A percentile compares a stretch with the other conserved stretches of the same genome.
Conservation (phyloP, 73 alveolate genomes). For the Durusdinium trenchii region DNA sequence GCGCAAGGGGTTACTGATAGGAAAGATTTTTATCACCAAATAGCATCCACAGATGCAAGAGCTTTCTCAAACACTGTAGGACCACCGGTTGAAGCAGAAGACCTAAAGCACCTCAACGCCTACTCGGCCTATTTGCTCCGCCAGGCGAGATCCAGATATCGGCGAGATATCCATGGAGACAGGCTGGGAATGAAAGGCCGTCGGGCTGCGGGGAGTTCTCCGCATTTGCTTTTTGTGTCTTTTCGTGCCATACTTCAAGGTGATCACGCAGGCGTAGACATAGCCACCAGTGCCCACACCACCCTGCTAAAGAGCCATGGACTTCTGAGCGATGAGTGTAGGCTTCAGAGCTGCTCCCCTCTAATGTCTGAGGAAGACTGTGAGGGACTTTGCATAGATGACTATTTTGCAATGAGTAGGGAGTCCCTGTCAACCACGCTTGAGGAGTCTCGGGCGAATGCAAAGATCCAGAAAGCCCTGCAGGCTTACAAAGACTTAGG, state of each 20-base stretch:
- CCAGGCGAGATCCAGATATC: neutral
- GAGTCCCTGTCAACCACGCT: neutral
- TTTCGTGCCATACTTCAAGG: neutral
- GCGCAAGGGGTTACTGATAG: slow-evolving; percentile 1
- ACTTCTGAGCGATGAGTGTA: neutral
- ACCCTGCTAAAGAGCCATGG: neutral
- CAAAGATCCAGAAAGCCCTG: neutral
- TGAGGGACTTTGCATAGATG: neutral
- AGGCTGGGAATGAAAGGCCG: neutral
- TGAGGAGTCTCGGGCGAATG: neutral
- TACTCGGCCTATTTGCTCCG: neutral
- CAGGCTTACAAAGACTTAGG: neutral
- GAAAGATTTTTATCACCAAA: slow-evolving; percentile 21
- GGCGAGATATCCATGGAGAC: neutral
- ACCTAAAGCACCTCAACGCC: neutral
- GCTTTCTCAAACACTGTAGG: neutral
- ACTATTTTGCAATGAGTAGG: neutral
- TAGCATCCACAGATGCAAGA: neutral
- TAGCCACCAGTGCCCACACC: neutral
- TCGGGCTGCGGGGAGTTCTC: neutral
- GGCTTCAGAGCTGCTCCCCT: neutral
- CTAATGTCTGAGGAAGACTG: neutral
- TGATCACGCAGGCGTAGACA: neutral
- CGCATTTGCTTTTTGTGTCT: neutral
- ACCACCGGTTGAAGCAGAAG: neutral